A percentile compares a stretch with the other conserved stretches of the same genome.
Conservation (phyloP, 2,329 filamentous ascomycete genomes). For the Aureobasidium sp. region DNA sequence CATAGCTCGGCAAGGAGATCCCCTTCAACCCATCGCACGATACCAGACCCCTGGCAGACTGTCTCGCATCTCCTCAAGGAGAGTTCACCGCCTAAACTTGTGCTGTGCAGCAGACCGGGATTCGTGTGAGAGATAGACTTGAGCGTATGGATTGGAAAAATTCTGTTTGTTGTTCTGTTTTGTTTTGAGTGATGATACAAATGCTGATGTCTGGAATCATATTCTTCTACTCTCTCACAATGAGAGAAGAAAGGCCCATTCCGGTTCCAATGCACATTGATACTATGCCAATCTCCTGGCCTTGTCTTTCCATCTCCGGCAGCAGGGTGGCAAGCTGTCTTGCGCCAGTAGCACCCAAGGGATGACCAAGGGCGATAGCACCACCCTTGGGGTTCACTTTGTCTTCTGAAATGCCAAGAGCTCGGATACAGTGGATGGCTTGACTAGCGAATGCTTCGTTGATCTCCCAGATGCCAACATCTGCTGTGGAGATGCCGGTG, state of each 20-base stretch:
- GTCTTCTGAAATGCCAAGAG: conserved; percentile 59
- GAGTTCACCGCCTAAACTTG: too few species aligned
- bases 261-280: conserved; percentile 71
- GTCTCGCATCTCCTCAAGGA: too few species aligned
- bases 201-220: background rate
- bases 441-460: conserved; percentile 72
- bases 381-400: conserved; percentile 88
- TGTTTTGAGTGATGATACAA: background rate
- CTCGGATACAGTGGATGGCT: conserved; percentile 63
- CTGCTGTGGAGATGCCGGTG: conserved; percentile 57
- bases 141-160: background rate
- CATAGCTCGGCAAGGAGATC: too few species aligned
- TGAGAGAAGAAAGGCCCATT: conserved; percentile 47
- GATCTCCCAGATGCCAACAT: conserved; percentile 85
- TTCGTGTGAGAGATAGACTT: too few species aligned
- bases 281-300: conserved; percentile 71
- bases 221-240: conserved; percentile 26
- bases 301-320: conserved; percentile 58
- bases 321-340: conserved; percentile 72
- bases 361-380: conserved; percentile 89
- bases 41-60: too few species aligned
- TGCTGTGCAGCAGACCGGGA: too few species aligned
- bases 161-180: background rate
- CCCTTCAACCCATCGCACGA: too few species aligned
- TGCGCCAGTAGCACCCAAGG: conserved; percentile 80